A percentile compares a stretch with the other conserved stretches of the same genome.
phyloP scores from a whole-genome alignment of 345 rosid species.

The Passiflora organensis region DNA sequence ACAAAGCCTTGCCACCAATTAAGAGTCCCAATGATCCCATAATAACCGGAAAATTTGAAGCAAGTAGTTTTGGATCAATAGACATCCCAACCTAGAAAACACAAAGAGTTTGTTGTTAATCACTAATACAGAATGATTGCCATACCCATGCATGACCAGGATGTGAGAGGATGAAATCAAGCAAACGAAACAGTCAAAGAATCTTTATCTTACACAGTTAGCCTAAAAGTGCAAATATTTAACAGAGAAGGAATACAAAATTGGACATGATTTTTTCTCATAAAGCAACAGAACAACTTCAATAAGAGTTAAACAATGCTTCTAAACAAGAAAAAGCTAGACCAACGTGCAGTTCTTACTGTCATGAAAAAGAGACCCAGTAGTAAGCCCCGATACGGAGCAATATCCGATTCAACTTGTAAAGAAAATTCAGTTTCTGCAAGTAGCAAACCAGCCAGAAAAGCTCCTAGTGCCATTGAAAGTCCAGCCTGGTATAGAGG shows the following conservation, averaged over 20 bases:
- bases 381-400: slow-evolving; percentile 96
- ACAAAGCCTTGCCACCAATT: slow-evolving; percentile 76
- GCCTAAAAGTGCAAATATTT: not conserved
- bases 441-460: slow-evolving; percentile 96
- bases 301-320: not conserved
- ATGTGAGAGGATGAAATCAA: slow-evolving; percentile 7
- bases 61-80: slow-evolving; percentile 91
- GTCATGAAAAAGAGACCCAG: slow-evolving; percentile 99
- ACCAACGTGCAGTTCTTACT: slow-evolving; percentile 42
- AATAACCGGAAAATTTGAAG: slow-evolving; percentile 80
- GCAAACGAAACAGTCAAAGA: slow-evolving; percentile 2
- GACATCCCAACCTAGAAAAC: slow-evolving; percentile 96
- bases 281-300: slow-evolving; percentile 1
- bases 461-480: slow-evolving; percentile 98
- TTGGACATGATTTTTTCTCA: not conserved
- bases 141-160: slow-evolving; percentile 1
- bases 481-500: slow-evolving; percentile 81
- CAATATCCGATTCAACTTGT: slow-evolving; percentile 99
- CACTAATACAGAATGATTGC: slow-evolving; percentile 16
- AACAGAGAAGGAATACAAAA: not conserved
- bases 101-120: no score
- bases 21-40: slow-evolving; percentile 71
- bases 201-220: not conserved
- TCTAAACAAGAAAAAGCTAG: not conserved
- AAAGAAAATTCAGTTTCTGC: slow-evolving; percentile 99